phyloP scores from a whole-genome alignment of 2,329 filamentous ascomycete species.

The Xylaria digitata region DNA sequence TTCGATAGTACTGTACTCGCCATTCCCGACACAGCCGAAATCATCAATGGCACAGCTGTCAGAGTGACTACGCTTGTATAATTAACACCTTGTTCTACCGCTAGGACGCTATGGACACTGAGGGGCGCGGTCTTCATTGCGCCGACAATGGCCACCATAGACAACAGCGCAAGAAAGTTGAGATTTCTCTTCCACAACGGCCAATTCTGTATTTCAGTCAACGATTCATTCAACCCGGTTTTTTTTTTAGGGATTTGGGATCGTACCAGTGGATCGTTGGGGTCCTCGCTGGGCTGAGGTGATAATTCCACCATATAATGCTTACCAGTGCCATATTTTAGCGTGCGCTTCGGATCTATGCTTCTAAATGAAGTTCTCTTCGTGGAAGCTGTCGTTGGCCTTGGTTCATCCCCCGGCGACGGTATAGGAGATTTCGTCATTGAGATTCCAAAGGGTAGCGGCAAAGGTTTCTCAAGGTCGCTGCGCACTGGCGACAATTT shows the following conservation, averaged over 20 bases:
- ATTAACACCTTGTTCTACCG: conserved; percentile 56
- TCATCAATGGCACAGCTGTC: conserved; percentile 64
- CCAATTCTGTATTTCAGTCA: conserved; percentile 62
- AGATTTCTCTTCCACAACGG: conserved; percentile 64
- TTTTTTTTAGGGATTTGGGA: not conserved
- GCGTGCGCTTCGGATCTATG: conserved; percentile 50
- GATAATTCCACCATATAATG: conserved; percentile 59
- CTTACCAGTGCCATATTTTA: conserved; percentile 62
- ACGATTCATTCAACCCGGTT: not conserved
- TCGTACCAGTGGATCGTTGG: conserved; percentile 65
- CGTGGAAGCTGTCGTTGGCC: conserved; percentile 51
- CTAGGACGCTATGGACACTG: conserved; percentile 59
- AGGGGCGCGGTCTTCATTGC: conserved; percentile 67
- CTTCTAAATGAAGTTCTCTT: conserved; percentile 53
- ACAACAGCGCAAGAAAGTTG: conserved; percentile 60
- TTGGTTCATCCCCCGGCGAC: conserved; percentile 41
- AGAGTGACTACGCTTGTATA: conserved; percentile 62
- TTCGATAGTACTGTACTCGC: conserved; percentile 57
- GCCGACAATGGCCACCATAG: conserved; percentile 59
- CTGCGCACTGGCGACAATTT: conserved; percentile 30
- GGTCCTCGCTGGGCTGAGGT: conserved; percentile 67
- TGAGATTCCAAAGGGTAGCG: conserved; percentile 36
- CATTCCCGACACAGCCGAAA: conserved; percentile 61
- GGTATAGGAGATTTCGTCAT: conserved; percentile 37
- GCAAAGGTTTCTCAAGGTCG: conserved; percentile 33